Percentiles rank a stretch among this genome's conserved stretches.
phyloP scores from a whole-genome alignment of 2,329 filamentous ascomycete genomes.

The Gnomoniopsis smithogilvyi region DNA sequence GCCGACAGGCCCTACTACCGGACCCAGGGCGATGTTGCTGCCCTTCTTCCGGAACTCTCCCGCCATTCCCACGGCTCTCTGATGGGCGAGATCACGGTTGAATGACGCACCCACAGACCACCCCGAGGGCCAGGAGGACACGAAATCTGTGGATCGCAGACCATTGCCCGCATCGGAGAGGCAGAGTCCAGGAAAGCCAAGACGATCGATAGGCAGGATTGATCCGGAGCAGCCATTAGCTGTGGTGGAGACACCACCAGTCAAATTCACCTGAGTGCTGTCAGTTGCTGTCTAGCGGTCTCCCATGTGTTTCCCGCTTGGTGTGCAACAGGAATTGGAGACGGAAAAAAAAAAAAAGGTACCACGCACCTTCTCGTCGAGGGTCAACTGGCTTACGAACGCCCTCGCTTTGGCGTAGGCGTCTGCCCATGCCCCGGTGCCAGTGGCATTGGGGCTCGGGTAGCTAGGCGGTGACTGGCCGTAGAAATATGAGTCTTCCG shows the following conservation, averaged over 20 bases:
- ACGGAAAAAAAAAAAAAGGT: neutral
- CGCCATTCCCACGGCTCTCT: slow-evolving; percentile 70
- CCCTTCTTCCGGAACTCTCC: slow-evolving; percentile 71
- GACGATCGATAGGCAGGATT: slow-evolving; percentile 33
- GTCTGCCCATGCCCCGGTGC: slow-evolving; percentile 57
- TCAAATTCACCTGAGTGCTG: slow-evolving; percentile 59
- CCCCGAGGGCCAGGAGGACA: slow-evolving; percentile 38
- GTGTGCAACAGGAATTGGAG: neutral
- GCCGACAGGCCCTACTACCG: slow-evolving; percentile 64
- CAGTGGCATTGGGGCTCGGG: slow-evolving; percentile 14
- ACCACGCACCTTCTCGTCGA: slow-evolving; percentile 61
- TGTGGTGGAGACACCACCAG: slow-evolving; percentile 60
- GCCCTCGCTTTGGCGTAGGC: slow-evolving; percentile 64
- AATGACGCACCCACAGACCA: slow-evolving; percentile 50
- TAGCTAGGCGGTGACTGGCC: slow-evolving; percentile 14
- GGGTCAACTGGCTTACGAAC: slow-evolving; percentile 68
- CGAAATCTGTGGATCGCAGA: slow-evolving; percentile 39
- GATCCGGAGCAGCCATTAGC: slow-evolving; percentile 46
- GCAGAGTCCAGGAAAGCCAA: slow-evolving; percentile 42
- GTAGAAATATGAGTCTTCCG: slow-evolving; percentile 15
- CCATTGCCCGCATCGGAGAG: slow-evolving; percentile 43
- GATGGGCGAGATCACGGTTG: slow-evolving; percentile 68
- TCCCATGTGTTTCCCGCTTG: neutral
- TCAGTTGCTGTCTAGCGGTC: neutral
- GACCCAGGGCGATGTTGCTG: slow-evolving; percentile 72